phyloP scores from a whole-genome alignment of 108 stramenopile genomes.

The Poteriospumella lacustris region DNA sequence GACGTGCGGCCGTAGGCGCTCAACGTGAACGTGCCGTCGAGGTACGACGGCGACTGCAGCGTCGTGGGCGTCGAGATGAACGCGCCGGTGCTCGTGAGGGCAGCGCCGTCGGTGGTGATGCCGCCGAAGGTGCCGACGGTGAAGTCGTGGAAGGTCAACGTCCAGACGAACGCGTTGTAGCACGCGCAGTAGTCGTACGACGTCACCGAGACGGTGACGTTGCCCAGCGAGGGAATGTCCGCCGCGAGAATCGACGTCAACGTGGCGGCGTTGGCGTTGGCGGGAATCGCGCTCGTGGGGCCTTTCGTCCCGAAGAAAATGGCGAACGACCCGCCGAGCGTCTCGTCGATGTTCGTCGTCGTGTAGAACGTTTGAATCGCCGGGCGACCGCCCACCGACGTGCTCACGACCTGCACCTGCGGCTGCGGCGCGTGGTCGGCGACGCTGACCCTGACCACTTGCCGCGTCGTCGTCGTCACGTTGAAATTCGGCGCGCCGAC shows the following conservation, averaged over 20 bases:
- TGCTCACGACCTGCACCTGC: neutral
- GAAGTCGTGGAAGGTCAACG: conserved; percentile 57
- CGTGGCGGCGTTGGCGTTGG: conserved; percentile 10
- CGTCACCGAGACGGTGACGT: conserved; percentile 42
- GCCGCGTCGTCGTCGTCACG: neutral
- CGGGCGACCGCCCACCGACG: neutral
- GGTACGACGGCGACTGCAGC: neutral
- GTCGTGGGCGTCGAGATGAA: conserved; percentile 30
- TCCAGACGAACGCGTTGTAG: conserved; percentile 62
- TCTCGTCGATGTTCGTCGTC: conserved; percentile 3
- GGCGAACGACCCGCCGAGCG: neutral
- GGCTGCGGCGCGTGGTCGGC: neutral
- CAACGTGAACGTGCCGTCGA: neutral
- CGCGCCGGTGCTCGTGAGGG: conserved; percentile 37
- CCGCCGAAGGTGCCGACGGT: conserved; percentile 31
- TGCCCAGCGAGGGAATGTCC: conserved; percentile 49
- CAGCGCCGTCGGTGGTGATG: conserved; percentile 36
- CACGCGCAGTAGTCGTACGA: conserved; percentile 58
- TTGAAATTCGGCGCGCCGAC: conserved; percentile 18
- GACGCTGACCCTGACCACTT: neutral
- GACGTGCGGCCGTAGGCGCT: neutral
- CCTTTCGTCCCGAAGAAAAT: neutral
- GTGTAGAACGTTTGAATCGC: conserved; percentile 24
- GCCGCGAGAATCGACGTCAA: conserved; percentile 46
- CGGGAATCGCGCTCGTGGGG: conserved; percentile 9